Conservation (phyloP, 306 rosid genomes). For the Hippophae gyantsensis region DNA sequence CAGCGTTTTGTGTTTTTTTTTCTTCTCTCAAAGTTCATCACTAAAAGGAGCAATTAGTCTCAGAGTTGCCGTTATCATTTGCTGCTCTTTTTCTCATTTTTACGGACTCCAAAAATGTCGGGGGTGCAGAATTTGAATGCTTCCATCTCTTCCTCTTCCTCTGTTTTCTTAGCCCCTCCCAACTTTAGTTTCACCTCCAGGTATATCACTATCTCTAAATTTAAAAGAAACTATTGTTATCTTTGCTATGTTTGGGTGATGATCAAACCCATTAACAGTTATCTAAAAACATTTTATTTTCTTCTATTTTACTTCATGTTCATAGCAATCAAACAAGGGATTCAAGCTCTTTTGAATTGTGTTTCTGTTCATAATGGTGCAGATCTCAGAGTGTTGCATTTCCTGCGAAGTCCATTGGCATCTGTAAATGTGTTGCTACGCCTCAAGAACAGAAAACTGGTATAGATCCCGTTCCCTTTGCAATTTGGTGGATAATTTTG, state of each 20-base stretch:
- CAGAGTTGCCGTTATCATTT: no score
- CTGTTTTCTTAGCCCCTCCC: slow-evolving; percentile 28
- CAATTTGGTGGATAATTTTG: neutral
- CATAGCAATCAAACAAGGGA: neutral
- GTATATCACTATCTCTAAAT: slow-evolving; percentile 5
- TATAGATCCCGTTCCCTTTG: neutral
- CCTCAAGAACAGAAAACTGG: slow-evolving; percentile 63
- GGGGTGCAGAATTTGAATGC: slow-evolving; percentile 15
- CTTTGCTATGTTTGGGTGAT: neutral
- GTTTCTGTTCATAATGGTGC: neutral
- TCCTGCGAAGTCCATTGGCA: slow-evolving; percentile 32
- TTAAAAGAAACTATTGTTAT: neutral
- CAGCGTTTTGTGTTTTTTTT: no score
- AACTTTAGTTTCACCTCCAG: slow-evolving; percentile 20
- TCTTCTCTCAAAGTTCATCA: no score
- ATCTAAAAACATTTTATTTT: no score
- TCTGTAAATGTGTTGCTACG: slow-evolving; percentile 58
- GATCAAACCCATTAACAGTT: neutral
- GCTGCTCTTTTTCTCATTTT: no score
- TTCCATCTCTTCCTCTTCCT: slow-evolving; percentile 37
- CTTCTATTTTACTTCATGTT: neutral
- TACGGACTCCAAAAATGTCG: slow-evolving; percentile 17
- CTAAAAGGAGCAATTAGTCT: no score
- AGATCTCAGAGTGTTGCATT: slow-evolving; percentile 44
- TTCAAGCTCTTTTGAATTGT: neutral